Conservation (phyloP, 2,329 filamentous ascomycete genomes). For the Aspergillus ruber region DNA sequence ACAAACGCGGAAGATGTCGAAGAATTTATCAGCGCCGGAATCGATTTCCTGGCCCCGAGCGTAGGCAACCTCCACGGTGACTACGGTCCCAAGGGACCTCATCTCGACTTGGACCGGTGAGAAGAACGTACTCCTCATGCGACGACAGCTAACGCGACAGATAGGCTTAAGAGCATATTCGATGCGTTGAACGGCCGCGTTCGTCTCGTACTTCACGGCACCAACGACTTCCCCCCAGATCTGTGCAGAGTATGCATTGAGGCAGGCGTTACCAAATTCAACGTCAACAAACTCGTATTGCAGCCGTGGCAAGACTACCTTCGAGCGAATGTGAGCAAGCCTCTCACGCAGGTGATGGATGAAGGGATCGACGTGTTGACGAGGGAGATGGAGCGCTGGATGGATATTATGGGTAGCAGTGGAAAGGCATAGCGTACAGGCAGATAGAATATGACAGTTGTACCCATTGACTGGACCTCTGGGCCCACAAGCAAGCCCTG, state of each 20-base stretch:
- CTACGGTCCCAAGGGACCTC: constrained; percentile 57
- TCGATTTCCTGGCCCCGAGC: constrained; percentile 64
- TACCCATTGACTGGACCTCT: no score
- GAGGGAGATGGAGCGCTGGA: constrained; percentile 45
- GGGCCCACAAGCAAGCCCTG: no score
- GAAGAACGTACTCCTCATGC: neutral
- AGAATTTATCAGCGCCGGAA: constrained; percentile 61
- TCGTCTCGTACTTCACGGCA: constrained; percentile 49
- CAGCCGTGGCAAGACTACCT: constrained; percentile 39
- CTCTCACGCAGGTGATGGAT: constrained; percentile 46
- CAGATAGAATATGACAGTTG: neutral
- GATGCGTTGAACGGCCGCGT: constrained; percentile 42
- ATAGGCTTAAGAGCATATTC: constrained; percentile 43
- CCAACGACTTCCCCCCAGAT: constrained; percentile 47
- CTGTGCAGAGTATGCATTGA: constrained; percentile 46
- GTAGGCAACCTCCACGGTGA: constrained; percentile 68
- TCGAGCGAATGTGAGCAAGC: constrained; percentile 38
- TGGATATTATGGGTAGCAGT: constrained; percentile 38
- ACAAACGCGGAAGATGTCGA: constrained; percentile 62
- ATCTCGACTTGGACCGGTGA: constrained; percentile 40
- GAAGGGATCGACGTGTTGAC: constrained; percentile 45
- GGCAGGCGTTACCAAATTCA: constrained; percentile 48
- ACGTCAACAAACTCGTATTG: constrained; percentile 49
- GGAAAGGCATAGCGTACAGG: constrained; percentile 1
- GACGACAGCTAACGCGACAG: constrained; percentile 22